These are phyloP conservation scores for Metschnikowia chrysomelidarum DNA, from an alignment of 805 yeast genomes.

Conservation along the genomic window DNA sequence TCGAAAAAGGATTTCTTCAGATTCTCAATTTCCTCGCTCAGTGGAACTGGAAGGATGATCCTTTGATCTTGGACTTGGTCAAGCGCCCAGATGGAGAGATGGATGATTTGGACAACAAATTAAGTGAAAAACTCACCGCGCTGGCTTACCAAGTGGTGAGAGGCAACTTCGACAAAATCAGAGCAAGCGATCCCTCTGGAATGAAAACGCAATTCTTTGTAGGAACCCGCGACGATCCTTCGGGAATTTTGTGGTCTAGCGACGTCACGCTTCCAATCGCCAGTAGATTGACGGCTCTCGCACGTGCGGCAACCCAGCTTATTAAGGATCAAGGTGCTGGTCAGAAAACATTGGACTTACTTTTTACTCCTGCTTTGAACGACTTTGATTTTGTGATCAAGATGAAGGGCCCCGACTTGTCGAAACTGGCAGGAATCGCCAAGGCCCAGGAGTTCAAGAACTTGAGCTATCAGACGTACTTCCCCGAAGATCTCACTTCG, in stretches of 20 bases:
- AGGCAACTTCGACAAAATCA: conserved; percentile 60
- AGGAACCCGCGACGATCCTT: conserved; percentile 79
- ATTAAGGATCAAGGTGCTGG: conserved; percentile 45
- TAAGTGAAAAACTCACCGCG: conserved; percentile 61
- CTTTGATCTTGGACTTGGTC: conserved; percentile 75
- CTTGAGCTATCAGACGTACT: conserved; percentile 44
- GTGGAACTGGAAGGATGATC: conserved; percentile 96
- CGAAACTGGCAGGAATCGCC: conserved; percentile 54
- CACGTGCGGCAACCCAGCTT: conserved; percentile 68
- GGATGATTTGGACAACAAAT: conserved; percentile 35
- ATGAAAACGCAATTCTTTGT: conserved; percentile 76
- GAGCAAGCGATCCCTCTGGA: conserved; percentile 81
- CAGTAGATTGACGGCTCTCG: conserved; percentile 80
- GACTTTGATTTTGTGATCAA: conserved; percentile 83
- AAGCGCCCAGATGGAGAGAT: conserved; percentile 34
- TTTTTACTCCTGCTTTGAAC: conserved; percentile 77
- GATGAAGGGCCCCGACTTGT: conserved; percentile 46
- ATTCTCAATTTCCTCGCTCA: conserved; percentile 63
- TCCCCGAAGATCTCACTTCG: conserved; percentile 45
- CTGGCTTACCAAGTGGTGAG: conserved; percentile 61
- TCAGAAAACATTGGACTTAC: conserved; percentile 42
- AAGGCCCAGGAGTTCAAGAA: conserved; percentile 60
- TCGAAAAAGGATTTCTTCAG: conserved; percentile 78
- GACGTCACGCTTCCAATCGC: conserved; percentile 70
- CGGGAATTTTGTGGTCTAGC: conserved; percentile 82